Evolutionary conservation across 495 filamentous ascomycete species (phyloP), one percentile per base, ranked within the genome.

Genomic region (Durotheca rogersii): DNA sequence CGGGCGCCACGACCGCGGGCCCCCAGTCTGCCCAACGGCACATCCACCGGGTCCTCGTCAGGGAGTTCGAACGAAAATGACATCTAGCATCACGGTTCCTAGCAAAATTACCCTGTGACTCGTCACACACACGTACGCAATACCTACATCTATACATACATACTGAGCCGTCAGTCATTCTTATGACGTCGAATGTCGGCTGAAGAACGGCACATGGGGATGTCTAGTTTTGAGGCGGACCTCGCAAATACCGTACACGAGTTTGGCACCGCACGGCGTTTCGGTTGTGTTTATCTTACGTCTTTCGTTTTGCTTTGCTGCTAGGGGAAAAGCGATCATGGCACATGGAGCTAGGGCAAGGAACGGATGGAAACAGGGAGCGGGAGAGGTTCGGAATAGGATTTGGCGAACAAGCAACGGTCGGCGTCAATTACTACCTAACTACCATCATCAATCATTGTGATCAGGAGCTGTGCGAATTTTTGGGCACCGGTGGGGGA

Each of bases 1-100:
- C 52, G 32, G 39, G 37, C 39, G 12, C 37, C 44, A n/a, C 47
- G 37, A 14, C 47, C 60, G 16, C 47, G 58, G 1, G 41, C 69
- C 3, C 50, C 65, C 0, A 45, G 60, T 17, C 35, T 73, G 18
- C 62, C 66, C 25, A 72, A 72, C 54, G 71, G 68, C 45, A 55
- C 64, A 4, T 56, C 58, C 15, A 16, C 47, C 1, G 17, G 39
- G 0, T 47, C 58, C 2, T 44, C 53, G 7, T 33, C 44, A 0
- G 48, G 47, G 16, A 49, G 32, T 21, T 17, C 50, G 10, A 53
- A 46, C 29, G 54, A 50, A 36, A 3, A 35, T 11, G 43, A 41
- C 21, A 41, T 59, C 31, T 45, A 62, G 14, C 62, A 62, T 41
- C 62, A 55, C 25, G 53, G 53, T 30, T 64, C 41, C 10, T 4